These are phyloP conservation scores for Calycina herbarum DNA, from an alignment of 2,329 filamentous ascomycete genomes.

Conservation along the genomic window DNA sequence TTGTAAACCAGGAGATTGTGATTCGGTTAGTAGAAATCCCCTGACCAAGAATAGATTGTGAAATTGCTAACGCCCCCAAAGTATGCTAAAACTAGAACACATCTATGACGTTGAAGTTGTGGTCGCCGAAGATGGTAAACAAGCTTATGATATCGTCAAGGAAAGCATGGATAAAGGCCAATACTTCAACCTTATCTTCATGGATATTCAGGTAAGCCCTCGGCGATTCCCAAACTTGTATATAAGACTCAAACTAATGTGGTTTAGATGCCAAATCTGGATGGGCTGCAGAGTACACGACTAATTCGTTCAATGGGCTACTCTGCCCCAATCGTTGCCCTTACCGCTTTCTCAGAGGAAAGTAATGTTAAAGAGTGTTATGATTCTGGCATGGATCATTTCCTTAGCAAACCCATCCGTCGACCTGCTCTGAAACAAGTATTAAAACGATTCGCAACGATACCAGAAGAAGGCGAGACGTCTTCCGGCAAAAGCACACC, in stretches of 20 bases:
- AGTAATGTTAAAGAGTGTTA: conserved; percentile 85
- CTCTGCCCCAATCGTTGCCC: conserved; percentile 81
- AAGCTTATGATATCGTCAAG: conserved; percentile 84
- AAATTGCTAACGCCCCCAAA: conserved; percentile 56
- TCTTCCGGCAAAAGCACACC: conserved; percentile 27
- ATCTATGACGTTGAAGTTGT: conserved; percentile 76
- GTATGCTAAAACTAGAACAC: conserved; percentile 72
- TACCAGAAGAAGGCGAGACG: conserved; percentile 62
- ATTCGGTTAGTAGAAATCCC: conserved; percentile 44
- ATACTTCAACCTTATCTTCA: conserved; percentile 86
- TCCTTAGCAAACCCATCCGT: conserved; percentile 64
- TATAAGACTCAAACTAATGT: neutral
- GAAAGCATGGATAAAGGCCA: conserved; percentile 72
- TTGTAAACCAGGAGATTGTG: conserved; percentile 62
- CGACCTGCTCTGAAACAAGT: conserved; percentile 85
- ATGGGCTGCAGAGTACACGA: conserved; percentile 82
- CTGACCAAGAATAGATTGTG: conserved; percentile 35
- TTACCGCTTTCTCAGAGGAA: conserved; percentile 89
- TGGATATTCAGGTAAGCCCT: conserved; percentile 69
- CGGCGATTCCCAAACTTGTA: neutral
- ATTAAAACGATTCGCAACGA: conserved; percentile 79
- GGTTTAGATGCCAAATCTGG: conserved; percentile 80
- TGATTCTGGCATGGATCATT: conserved; percentile 57
- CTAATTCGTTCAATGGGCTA: conserved; percentile 87
- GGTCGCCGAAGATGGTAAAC: conserved; percentile 81